Evolutionary conservation across 768 basidiomycete genomes (phyloP), one percentile per base, ranked within the genome.

Genomic region (Clavulina sp.): DNA sequence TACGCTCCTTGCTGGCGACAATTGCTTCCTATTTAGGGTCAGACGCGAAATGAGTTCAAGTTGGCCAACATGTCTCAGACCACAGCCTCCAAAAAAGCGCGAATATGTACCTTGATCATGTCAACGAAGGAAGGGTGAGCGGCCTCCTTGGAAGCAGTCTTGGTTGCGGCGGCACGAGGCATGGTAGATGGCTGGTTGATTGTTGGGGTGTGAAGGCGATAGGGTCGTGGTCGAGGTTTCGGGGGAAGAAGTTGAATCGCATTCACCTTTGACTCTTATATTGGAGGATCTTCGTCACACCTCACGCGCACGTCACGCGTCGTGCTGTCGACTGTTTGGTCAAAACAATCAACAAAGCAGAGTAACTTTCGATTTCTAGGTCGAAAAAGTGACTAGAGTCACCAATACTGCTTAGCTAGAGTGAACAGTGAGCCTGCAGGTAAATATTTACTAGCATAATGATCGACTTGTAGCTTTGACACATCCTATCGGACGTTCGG

Each of bases 401-500:
- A 7, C 9, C 9, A 19, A 38, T 19, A 38, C 34, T 7, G 9
- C 34, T 7, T 7, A 7, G 19, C 19, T 7, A 19, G 19, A 38
- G 34, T 7, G 34, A 38, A 38, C 19, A 38, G 34, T 7, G 34
- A 38, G 34, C 34, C 34, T 38, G 7, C 9, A 7, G 19, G 34
- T 7, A 7, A 7, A 38, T 38, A 19, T 38, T 46, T 46, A 9
- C 24, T 23, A 24, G 7, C 43, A 46, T 9, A 7, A 23, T 16
- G 21, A 24, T 9, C 13, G 43, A 46, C 13, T 9, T 7, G 43
- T 18, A 48, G n/a, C 23, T 48, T 28, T 34, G n/a, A 50, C 41
- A 38, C 33, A 50, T 50, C 32, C 48, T 30, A 51, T 31, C 26
- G 38, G 41, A 18, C 18, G 49, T 49, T 23, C 18, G n/a, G n/a